Evolutionary conservation across 306 rosid genomes (phyloP), one percentile per base, ranked within the genome.

Genomic region (Vicia sativa): DNA sequence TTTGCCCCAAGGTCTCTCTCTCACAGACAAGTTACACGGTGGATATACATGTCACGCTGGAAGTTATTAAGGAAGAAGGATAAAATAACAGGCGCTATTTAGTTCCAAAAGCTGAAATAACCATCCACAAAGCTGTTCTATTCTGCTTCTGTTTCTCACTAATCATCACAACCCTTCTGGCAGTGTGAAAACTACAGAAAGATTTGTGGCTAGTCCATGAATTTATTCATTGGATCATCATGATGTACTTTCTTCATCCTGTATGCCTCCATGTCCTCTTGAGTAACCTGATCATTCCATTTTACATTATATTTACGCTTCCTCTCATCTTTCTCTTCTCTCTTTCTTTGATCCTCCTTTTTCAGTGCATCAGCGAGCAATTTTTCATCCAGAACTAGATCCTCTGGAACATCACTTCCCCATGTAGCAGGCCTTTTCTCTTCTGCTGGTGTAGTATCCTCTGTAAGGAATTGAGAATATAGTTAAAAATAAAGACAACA

Each of bases 371-470:
- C 75, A 7, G 75, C 75, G 28, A 70, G 67, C 58, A 70, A 44
- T 58, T 70, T 70, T 45, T 70, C 75, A 70, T 70, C 67, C n/a
- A 70, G 46, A 43, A 70, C 75, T 31, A 57, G 67, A 42, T 58
- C 75, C 58, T 57, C 75, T 7, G 75, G 75, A 38, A 70, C 59
- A 57, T 70, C 75, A 44, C 67, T 70, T 42, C 75, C 75, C 75
- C 75, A 70, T 18, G 75, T 58, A 70, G 75, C 75, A 18, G 57
- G 59, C 59, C 14, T 58, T 44, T 70, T 70, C 67, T 70, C 67
- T 53, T 70, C 66, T 15, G 5, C 44, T 11, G 45, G 66, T 28
- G 65, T 37, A 56, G 74, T 5, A 56, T 70, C 74, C 14, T 70
- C 74, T 70, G 44, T 8, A 37, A 2, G 18, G 66, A 50, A 56